phyloP scores from a whole-genome alignment of 768 basidiomycete genomes.

The Boletus pseudopeckii region DNA sequence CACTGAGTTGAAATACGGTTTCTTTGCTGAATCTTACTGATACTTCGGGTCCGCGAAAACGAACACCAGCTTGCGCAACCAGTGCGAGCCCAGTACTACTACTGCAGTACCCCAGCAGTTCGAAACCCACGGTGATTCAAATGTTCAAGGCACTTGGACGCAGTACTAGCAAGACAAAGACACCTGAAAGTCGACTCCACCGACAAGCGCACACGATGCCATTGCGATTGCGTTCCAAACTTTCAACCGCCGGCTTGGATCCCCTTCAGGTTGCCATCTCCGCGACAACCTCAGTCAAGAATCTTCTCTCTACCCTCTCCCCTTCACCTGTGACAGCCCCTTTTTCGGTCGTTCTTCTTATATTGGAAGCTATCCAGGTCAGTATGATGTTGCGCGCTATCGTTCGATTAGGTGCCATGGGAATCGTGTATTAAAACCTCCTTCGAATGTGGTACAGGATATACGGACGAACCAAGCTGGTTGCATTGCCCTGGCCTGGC shows the following conservation, averaged over 20 bases:
- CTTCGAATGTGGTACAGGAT: conserved; percentile 12
- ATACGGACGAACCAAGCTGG: conserved; percentile 37
- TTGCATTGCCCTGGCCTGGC: conserved; percentile 38
- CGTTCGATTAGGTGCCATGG: not conserved
- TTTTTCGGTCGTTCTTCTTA: conserved; percentile 38
- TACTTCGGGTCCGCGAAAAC: not conserved
- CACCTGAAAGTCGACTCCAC: not conserved
- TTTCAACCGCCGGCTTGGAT: conserved; percentile 16
- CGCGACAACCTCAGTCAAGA: conserved; percentile 28
- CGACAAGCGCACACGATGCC: conserved; percentile 22
- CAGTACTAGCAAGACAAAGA: not conserved
- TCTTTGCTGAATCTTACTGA: not conserved
- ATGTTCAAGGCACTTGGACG: not conserved
- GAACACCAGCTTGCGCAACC: not conserved
- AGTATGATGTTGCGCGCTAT: not conserved
- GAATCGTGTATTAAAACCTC: not conserved
- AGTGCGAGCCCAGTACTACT: not conserved
- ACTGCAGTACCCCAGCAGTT: not conserved
- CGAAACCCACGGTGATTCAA: not conserved
- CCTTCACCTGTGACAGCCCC: conserved; percentile 43
- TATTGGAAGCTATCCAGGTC: conserved; percentile 47
- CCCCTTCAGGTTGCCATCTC: conserved; percentile 31
- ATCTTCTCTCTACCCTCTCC: conserved; percentile 33
- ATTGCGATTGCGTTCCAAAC: conserved; percentile 27
- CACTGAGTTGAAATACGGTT: not conserved